Evolutionary conservation across 192 early-diverging fungal genomes (phyloP), one percentile per base, ranked within the genome.

Genomic region (Coemansia aciculifera): DNA sequence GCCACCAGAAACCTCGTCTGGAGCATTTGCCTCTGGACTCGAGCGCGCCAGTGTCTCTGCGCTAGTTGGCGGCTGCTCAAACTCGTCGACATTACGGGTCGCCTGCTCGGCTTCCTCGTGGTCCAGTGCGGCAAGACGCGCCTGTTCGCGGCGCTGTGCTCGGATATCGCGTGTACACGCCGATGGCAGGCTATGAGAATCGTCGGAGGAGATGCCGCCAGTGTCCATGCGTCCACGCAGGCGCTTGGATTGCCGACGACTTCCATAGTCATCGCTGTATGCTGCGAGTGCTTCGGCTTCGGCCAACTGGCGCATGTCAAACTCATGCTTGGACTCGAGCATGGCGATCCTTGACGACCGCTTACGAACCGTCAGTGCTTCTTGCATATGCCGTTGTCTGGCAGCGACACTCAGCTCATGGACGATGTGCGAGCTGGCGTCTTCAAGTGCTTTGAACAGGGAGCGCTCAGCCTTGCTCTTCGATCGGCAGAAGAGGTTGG

Each of bases 71-170:
- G 34, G 24, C 21, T 56, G 19, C 42, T 24, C 56, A 19, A 40
- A 3, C 37, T 67, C 56, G 3, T 54, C 66, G 24, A 67, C 66
- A 13, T 56, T 24, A 15, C 66, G 49, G 11, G 59, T 38, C 7
- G 62, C 62, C 32, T 15, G 39, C 19, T 43, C 68, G 1, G 32
- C 51, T 12, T 51, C 68, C 0, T 29, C 34, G 15, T 54, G 49
- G 38, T 64, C 62, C 31, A 71, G 31, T 1, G 52, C 68, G 0
- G 39, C 68, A 8, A 36, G 36, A 0, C 68, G 60, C 31, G 68
- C 68, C 39, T 71, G 49, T 39, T 71, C 68, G 31, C 68, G 68
- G 12, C 62, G 62, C 40, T 59, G 68, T 3, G 68, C 68, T 7
- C 68, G 68, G 31, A 36, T n/a, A 36, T 64, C 52, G 62, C 68